Conservation (phyloP, 106 monocot species). For the Acanthochlamys bracteata region DNA sequence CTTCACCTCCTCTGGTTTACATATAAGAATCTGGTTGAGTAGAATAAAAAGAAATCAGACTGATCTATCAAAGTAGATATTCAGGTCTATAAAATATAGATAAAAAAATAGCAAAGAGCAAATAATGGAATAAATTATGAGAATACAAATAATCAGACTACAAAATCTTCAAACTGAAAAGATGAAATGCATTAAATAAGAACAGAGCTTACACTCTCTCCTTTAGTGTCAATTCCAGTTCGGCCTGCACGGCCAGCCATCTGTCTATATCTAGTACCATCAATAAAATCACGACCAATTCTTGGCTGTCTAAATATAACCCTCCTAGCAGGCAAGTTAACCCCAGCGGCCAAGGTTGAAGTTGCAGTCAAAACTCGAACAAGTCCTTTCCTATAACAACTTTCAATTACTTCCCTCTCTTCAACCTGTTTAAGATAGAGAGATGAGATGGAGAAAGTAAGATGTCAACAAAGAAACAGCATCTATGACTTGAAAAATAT, state of each 20-base stretch:
- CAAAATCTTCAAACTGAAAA: neutral
- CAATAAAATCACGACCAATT: conserved; percentile 98
- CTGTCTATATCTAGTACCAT: conserved; percentile 93
- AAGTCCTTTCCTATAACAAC: conserved; percentile 87
- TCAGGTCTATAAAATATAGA: conserved; percentile 1
- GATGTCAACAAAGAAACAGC: no score
- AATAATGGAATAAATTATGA: no score
- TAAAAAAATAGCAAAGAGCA: no score
- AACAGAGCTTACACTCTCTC: conserved; percentile 80
- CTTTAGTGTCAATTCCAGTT: conserved; percentile 93
- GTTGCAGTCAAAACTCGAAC: conserved; percentile 93
- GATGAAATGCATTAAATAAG: neutral
- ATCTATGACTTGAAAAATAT: no score
- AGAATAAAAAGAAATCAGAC: conserved; percentile 7
- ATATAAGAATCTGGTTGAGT: conserved; percentile 68
- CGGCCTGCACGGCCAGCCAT: conserved; percentile 99
- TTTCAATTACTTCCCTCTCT: conserved; percentile 93
- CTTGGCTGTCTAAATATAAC: conserved; percentile 98
- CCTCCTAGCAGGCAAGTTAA: conserved; percentile 94
- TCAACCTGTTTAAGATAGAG: conserved; percentile 54
- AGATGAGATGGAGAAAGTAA: neutral
- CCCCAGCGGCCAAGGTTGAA: conserved; percentile 99
- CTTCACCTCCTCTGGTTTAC: conserved; percentile 73
- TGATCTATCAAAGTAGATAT: neutral
- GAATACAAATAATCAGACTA: no score